phyloP scores from a whole-genome alignment of 768 basidiomycete genomes.

The Cytidiella melzeri region DNA sequence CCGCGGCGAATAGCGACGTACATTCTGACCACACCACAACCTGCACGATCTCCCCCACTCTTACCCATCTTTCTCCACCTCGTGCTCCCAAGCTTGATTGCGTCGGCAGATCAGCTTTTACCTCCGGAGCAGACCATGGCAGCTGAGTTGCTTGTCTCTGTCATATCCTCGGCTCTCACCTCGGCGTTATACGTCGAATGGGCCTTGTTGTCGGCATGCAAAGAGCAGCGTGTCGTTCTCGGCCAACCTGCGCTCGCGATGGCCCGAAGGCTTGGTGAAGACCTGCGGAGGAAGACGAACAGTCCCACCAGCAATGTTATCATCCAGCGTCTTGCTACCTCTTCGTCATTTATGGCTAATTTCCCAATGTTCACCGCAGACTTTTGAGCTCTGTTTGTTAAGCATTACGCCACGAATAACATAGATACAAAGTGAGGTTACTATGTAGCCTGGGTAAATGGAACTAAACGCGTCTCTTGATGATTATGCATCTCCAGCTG shows the following conservation, averaged over 20 bases:
- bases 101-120: constrained; percentile 46
- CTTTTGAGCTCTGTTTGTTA: too few species aligned
- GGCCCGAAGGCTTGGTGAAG: constrained; percentile 59
- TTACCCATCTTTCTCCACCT: constrained; percentile 69
- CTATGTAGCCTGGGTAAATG: too few species aligned
- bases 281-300: constrained; percentile 46
- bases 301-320: constrained; percentile 48
- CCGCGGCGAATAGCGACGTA: constrained; percentile 64
- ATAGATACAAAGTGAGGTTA: neutral
- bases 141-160: constrained; percentile 58
- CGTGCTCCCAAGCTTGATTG: constrained; percentile 57
- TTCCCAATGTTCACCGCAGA: constrained; percentile 60
- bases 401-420: neutral
- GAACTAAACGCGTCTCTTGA: too few species aligned
- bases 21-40: constrained; percentile 57
- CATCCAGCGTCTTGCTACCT: constrained; percentile 53
- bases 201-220: constrained; percentile 49
- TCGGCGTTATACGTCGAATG: constrained; percentile 67
- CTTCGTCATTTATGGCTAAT: constrained; percentile 62
- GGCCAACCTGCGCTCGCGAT: constrained; percentile 60
- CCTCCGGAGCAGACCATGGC: constrained; percentile 47
- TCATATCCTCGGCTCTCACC: constrained; percentile 61
- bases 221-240: constrained; percentile 42
- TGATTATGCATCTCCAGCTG: too few species aligned
- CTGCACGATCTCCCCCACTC: constrained; percentile 48